Conservation (phyloP, 768 basidiomycete genomes). For the Pluteus cervinus region DNA sequence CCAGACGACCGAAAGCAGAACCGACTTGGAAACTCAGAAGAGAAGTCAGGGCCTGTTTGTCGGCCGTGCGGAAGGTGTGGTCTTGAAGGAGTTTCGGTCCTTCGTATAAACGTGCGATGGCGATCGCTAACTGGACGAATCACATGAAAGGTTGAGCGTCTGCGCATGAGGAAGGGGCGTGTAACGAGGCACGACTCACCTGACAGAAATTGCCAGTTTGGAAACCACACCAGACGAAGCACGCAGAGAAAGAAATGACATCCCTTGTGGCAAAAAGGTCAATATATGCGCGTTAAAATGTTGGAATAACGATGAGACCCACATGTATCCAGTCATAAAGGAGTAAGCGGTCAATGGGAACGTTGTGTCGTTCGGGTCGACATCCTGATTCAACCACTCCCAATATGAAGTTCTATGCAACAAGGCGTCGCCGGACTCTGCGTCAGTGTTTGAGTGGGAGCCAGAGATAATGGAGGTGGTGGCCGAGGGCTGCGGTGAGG, state of each 20-base stretch:
- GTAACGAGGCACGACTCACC: conserved; percentile 25
- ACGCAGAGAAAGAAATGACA: conserved; percentile 67
- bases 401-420: conserved; percentile 20
- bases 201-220: conserved; percentile 77
- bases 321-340: conserved; percentile 81
- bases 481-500: too few species aligned
- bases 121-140: conserved; percentile 57
- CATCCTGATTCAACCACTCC: conserved; percentile 36
- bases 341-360: conserved; percentile 59
- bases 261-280: conserved; percentile 36
- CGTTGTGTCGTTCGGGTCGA: conserved; percentile 45
- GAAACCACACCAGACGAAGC: conserved; percentile 84
- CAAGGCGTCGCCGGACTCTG: neutral
- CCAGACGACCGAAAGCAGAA: conserved; percentile 74
- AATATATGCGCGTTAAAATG: neutral
- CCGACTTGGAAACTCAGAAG: conserved; percentile 72
- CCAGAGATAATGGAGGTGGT: too few species aligned
- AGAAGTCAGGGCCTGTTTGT: conserved; percentile 81
- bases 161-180: neutral
- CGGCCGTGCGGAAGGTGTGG: conserved; percentile 66
- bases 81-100: conserved; percentile 40
- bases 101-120: conserved; percentile 76
- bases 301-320: conserved; percentile 17
- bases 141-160: neutral
- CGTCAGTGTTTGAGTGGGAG: too few species aligned